Percentiles rank a stretch among this genome's conserved stretches.
Evolutionary conservation across 352 stramenopile genomes (phyloP).

Genomic region (Globisporangium cylindrosporum): DNA sequence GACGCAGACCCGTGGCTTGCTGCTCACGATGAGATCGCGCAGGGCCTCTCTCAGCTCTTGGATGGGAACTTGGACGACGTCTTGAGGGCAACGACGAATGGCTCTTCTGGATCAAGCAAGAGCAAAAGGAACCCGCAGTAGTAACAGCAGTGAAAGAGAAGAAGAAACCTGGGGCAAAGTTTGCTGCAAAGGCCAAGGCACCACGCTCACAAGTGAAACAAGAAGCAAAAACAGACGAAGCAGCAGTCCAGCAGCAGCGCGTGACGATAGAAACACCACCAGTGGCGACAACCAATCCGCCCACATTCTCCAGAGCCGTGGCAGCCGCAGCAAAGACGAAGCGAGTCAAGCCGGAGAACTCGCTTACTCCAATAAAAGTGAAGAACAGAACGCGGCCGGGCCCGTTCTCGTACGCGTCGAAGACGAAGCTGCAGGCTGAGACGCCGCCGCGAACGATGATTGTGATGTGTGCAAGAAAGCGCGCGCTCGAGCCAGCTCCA

Average conservation of each 20-base stretch:
- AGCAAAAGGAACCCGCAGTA: background rate
- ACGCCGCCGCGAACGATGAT: background rate
- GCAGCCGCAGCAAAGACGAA: background rate
- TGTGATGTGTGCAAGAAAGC: conserved; percentile 2
- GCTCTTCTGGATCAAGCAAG: background rate
- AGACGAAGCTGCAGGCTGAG: conserved; percentile 7
- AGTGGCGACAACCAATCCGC: no score
- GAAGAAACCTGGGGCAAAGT: no score
- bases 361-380: background rate
- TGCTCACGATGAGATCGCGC: conserved; percentile 9
- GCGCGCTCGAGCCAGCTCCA: background rate
- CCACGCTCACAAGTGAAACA: background rate
- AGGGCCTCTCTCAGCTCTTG: conserved; percentile 3
- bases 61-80: background rate
- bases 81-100: background rate
- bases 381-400: background rate
- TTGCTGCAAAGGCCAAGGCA: background rate
- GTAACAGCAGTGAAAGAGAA: background rate
- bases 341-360: background rate
- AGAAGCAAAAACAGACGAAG: background rate
- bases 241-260: no score
- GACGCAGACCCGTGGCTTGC: conserved; percentile 10
- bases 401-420: conserved; percentile 3
- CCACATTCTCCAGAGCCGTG: no score
- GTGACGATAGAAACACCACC: no score